Evolutionary conservation across 305 asterid genomes (phyloP), one percentile per base, ranked within the genome.

Genomic region (Fraxinus floribunda): DNA sequence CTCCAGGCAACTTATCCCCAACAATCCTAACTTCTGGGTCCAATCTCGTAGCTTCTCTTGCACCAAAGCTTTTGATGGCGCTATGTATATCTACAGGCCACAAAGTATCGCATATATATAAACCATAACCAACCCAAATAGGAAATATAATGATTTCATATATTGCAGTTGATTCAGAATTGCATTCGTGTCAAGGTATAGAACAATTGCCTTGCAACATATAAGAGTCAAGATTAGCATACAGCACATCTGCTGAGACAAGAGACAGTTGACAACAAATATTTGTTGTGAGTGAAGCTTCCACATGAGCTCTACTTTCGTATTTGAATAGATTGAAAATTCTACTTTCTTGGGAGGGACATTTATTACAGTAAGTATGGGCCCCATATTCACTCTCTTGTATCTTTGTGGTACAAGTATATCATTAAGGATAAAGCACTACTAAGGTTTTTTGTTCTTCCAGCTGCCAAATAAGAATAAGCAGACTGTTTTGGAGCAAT

Each of bases 21-120:
- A 81, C 75, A 93, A 83, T 74, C 97, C 97, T 81, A 96, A 87
- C 89, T 92, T 96, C 83, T 94, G 92, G 81, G 84, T 91, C 99
- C 99, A 94, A 81, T 89, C 89, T 75, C 98, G 93, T 76, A 94
- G 90, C 89, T 96, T 96, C 91, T 96, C 99, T 88, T 94, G 98
- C 76, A 96, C 97, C 92, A 94, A 87, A 83, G 98, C 99, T 91
- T 96, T 96, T 71, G 98, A 96, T 82, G 98, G 98, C 18, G 98
- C 97, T 81, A 96, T 86, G 83, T 96, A 96, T 77, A 96, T 87
- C 98, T 96, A 85, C 82, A 85, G 35, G 71, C 76, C 87, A 87
- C 35, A 83, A 86, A 49, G 70, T 60, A 60, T 60, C 30, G 77
- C 6, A 76, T 26, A 18, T 71, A 72, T 66, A 72, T 62, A 35